Conservation (phyloP, 768 basidiomycete species). For the Crassisporium funariophilum region DNA sequence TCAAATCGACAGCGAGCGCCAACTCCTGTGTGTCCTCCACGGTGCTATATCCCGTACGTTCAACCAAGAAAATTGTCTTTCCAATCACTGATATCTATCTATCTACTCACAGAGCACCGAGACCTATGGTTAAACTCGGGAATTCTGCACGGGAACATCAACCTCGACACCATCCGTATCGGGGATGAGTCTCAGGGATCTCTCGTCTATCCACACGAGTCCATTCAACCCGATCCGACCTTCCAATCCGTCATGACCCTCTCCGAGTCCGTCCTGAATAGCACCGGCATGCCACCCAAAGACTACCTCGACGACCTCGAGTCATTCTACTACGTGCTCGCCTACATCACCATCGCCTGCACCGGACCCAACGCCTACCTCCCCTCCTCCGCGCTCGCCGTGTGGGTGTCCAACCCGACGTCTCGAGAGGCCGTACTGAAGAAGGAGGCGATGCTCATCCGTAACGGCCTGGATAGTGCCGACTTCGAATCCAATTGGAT, state of each 20-base stretch:
- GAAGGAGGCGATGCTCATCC: constrained; percentile 8
- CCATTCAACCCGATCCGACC: background rate
- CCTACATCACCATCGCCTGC: constrained; percentile 8
- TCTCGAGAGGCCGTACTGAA: constrained; percentile 3
- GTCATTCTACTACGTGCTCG: constrained; percentile 12
- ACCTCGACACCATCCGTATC: background rate
- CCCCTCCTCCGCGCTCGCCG: background rate
- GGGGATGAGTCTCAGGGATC: background rate
- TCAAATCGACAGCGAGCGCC: background rate
- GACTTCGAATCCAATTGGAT: background rate
- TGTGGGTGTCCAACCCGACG: background rate
- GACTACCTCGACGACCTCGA: constrained; percentile 17
- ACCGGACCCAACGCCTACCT: background rate
- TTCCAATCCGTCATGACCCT: constrained; percentile 6
- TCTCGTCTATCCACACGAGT: background rate
- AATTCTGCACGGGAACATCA: background rate
- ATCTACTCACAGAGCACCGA: background rate
- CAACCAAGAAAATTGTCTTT: background rate
- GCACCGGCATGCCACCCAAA: background rate
- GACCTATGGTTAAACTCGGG: background rate
- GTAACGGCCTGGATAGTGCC: constrained; percentile 1
- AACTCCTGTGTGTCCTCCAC: background rate
- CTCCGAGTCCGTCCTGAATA: background rate
- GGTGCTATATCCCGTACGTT: background rate
- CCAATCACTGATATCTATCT: background rate